phyloP scores from a whole-genome alignment of 768 basidiomycete species.

The Amanita pallidorosea region DNA sequence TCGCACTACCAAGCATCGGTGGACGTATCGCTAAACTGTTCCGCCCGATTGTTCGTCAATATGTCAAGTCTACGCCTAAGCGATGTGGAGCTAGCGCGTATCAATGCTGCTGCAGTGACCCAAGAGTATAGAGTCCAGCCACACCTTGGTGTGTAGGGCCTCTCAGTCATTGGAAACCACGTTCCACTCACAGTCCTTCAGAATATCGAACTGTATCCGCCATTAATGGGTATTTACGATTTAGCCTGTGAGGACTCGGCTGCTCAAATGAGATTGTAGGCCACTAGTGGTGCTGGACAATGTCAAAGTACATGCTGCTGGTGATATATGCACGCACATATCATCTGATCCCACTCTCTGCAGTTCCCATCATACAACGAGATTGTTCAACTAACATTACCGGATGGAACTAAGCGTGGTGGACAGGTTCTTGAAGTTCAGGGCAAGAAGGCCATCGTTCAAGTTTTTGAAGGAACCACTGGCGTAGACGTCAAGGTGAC shows the following conservation, averaged over 20 bases:
- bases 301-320: slow-evolving; percentile 64
- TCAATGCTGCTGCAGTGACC: slow-evolving; percentile 85
- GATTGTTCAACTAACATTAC: slow-evolving; percentile 90
- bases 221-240: slow-evolving; percentile 69
- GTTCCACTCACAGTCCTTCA: slow-evolving; percentile 17
- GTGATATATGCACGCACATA: not conserved
- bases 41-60: slow-evolving; percentile 4
- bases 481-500: slow-evolving; percentile 97
- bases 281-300: slow-evolving; percentile 96
- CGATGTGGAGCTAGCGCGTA: slow-evolving; percentile 63
- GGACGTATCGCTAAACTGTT: not conserved
- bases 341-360: slow-evolving; percentile 4
- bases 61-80: slow-evolving; percentile 54
- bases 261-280: slow-evolving; percentile 26
- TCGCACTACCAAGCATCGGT: not conserved
- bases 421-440: slow-evolving; percentile 98
- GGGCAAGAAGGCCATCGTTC: slow-evolving; percentile 98
- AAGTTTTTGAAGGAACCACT: slow-evolving; percentile 97
- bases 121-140: slow-evolving; percentile 83
- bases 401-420: slow-evolving; percentile 90
- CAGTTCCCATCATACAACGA: slow-evolving; percentile 98
- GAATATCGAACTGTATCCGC: slow-evolving; percentile 99
- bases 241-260: slow-evolving; percentile 3
- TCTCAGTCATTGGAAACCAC: slow-evolving; percentile 5
- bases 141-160: slow-evolving; percentile 57